Base-by-base conservation (phyloP, 129 eudicot species). In the Calendula officinalis region DNA sequence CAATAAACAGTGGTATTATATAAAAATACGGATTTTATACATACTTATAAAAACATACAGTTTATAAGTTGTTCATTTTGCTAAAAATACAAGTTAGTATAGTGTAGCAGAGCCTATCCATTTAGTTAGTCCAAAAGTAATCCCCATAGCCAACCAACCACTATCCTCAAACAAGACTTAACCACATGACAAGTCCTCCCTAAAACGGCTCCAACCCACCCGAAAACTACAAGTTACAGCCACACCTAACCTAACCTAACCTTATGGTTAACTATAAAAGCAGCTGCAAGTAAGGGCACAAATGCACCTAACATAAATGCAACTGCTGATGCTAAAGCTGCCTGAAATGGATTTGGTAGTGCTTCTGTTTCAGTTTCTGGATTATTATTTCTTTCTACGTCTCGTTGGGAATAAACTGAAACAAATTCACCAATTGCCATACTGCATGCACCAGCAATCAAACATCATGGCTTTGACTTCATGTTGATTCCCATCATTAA, bases 401-500 rank as follows among this genome's bases (percentile, higher is more conserved):
- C 69, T 11, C 63, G 55, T 72, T 81, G 78, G 35, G 81, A 62
- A 56, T 75, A 67, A 3, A 75, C 78, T 3, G 79, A n/a, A n/a
- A n/a, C n/a, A n/a, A n/a, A n/a, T n/a, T n/a, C n/a, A n/a, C n/a
- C n/a, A n/a, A n/a, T n/a, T 2, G 68, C 79, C 81, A 76, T 77
- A 52, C 76, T 64, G 56, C 79, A 81, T 41, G 82, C 82, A 61
- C 82, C 79, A 51, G 73, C 74, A 48, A 73, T 69, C 49, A 67
- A 35, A 39, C 79, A 77, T 69, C 86, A 81, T 62, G 71, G 82
- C 73, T 73, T 70, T 48, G 5, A 53, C 71, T 16, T 73, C 79
- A 1, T 64, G 74, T 60, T 65, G 27, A 76, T 67, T 7, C 85
- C 82, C 73, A 71, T 71, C 85, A 80, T 80, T 37, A 80, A 50